Evolutionary conservation across 2,329 filamentous ascomycete genomes (phyloP).

Genomic region (Alternaria infectoria): DNA sequence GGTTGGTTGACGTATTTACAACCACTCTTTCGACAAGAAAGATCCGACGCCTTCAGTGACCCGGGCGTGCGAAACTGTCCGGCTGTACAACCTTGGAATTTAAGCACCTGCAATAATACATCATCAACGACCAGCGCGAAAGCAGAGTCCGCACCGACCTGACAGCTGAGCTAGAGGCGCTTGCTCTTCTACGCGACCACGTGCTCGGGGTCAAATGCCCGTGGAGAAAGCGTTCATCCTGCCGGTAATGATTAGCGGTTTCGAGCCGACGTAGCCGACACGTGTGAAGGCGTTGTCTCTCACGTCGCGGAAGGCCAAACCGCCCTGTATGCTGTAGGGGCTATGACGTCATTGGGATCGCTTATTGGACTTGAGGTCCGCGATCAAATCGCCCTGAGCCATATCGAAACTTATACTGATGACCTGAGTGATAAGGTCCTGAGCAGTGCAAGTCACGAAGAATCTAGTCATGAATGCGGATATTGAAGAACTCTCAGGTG

Average conservation of each 20-base stretch:
- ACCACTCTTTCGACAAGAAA: not conserved
- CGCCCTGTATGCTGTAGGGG: not conserved
- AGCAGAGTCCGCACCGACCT: not conserved
- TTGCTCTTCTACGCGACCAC: not conserved
- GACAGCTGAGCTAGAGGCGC: not conserved
- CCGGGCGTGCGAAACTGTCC: not conserved
- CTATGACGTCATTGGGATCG: not conserved
- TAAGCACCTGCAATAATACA: not conserved
- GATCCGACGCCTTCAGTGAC: not conserved
- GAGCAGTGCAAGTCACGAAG: not conserved
- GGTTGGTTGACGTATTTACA: not conserved
- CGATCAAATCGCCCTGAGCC: fast-evolving
- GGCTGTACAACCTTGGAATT: not conserved
- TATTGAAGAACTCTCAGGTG: not conserved
- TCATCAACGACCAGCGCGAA: not conserved
- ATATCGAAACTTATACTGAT: fast-evolving
- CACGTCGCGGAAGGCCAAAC: not conserved
- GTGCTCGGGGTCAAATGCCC: not conserved
- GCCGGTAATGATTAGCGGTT: not conserved
- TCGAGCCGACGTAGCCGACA: not conserved
- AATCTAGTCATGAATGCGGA: not conserved
- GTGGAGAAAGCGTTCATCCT: not conserved
- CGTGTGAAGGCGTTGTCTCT: not conserved
- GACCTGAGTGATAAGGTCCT: not conserved
- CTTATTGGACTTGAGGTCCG: not conserved